Base-by-base conservation (phyloP, 441 rosid genomes). In the Erodium trifolium region DNA sequence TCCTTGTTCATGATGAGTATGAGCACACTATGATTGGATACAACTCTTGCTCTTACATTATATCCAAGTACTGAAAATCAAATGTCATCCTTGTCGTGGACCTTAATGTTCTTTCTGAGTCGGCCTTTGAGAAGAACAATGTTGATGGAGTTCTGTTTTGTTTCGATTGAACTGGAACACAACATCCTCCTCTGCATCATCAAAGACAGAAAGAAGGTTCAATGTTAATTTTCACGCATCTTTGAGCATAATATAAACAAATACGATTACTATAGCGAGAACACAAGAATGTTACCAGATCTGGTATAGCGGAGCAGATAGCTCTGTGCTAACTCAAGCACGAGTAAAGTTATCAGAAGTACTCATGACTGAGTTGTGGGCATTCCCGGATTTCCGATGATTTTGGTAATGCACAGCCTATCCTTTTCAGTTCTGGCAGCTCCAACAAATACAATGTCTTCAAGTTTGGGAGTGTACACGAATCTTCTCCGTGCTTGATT, bases 381-480 rank as follows among this genome's bases (percentile, higher is more conserved):
- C 90, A 84, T 29, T 65, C 63, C 45, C 29, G 47, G 7, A 5
- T 17, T 16, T 64, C 3, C 31, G 57, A 19, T 1, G 39, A 34
- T 37, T 27, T 9, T 10, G 67, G 74, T 35, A 76, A n/a, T 9
- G 5, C 70, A 66, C 65, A 69, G 41, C 80, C 83, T 55, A 73
- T 35, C 4, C 41, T 71, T 4, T 68, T 68, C 69, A 85, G 68
- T 75, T 69, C 73, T 37, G 86, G 85, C 76, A 84, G 75, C 62
- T 77, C 81, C 45, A 81, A 60, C 57, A 85, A 80, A 5, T 68
- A 49, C 75, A 83, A 60, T 17, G 71, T 73, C 11, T 76, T 60
- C 71, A 68, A 70, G 39, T 68, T 75, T 11, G 69, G 59, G 76
- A 78, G 7, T 41, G 23, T 4, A 49, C 27, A 67, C 35, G 7